Evolutionary conservation across 2,329 filamentous ascomycete genomes (phyloP).

Genomic region (Zelopaecilomyces penicillatus): DNA sequence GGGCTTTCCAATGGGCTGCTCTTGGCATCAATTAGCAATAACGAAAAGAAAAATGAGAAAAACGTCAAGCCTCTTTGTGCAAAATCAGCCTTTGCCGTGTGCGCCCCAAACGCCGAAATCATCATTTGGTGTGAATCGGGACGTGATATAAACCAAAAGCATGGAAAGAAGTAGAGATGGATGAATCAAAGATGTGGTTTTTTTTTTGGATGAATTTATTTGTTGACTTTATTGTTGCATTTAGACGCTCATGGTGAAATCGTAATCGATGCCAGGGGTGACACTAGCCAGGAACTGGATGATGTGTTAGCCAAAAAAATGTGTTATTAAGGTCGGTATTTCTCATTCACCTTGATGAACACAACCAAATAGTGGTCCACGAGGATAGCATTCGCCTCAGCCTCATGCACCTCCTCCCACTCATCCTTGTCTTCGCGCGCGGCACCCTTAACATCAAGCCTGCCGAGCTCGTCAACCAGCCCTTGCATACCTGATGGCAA

Average conservation of each 20-base stretch:
- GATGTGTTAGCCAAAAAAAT: background rate
- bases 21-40: background rate
- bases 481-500: conserved; percentile 62
- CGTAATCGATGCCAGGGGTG: conserved; percentile 93
- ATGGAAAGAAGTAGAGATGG: background rate
- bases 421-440: conserved; percentile 48
- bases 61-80: background rate
- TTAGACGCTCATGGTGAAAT: conserved; percentile 93
- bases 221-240: background rate
- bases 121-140: no score
- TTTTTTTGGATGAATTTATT: background rate
- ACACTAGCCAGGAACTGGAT: conserved; percentile 71
- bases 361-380: conserved; percentile 87
- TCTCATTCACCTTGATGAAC: conserved; percentile 62
- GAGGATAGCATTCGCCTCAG: conserved; percentile 62
- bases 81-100: background rate
- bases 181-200: background rate
- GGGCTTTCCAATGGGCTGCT: no score
- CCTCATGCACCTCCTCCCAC: conserved; percentile 57
- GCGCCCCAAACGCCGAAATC: background rate
- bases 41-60: background rate
- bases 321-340: background rate
- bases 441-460: conserved; percentile 48
- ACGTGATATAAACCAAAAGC: background rate
- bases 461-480: conserved; percentile 71